Percentiles rank a stretch among this genome's conserved stretches.
These are phyloP conservation scores for Suillus subaureus DNA, from an alignment of 768 basidiomycete species.

Conservation along the genomic window DNA sequence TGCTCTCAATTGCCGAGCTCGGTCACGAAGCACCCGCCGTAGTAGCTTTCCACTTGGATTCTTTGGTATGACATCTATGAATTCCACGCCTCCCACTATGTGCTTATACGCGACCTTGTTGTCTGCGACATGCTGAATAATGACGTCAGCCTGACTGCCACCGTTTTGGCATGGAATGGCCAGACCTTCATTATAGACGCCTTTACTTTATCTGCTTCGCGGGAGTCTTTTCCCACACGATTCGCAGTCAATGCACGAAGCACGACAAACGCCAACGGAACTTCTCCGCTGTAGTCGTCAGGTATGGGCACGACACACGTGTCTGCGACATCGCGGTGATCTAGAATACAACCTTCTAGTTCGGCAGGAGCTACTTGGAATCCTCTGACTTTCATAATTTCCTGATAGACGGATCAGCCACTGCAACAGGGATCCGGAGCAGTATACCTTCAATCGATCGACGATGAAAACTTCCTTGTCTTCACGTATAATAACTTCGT, in stretches of 20 bases:
- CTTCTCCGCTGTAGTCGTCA: conserved; percentile 73
- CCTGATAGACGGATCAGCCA: conserved; percentile 35
- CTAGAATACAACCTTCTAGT: conserved; percentile 64
- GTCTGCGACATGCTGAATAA: conserved; percentile 50
- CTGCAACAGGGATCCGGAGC: background rate
- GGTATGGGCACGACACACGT: conserved; percentile 67
- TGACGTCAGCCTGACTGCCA: conserved; percentile 6
- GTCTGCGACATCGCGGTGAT: conserved; percentile 59
- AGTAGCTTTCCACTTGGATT: conserved; percentile 65
- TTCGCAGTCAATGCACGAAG: conserved; percentile 43
- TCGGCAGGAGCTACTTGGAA: conserved; percentile 80
- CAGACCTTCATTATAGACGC: conserved; percentile 52
- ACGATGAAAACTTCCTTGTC: conserved; percentile 61
- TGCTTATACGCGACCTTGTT: conserved; percentile 61
- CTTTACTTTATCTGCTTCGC: conserved; percentile 39
- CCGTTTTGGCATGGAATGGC: background rate
- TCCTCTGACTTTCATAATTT: conserved; percentile 71
- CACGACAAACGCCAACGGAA: conserved; percentile 71
- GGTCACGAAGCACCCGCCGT: conserved; percentile 52
- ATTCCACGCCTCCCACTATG: conserved; percentile 60
- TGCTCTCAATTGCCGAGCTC: conserved; percentile 36
- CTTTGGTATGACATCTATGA: conserved; percentile 57
- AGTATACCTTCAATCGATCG: conserved; percentile 60
- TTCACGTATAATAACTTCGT: conserved; percentile 57
- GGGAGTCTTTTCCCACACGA: conserved; percentile 33